These are phyloP conservation scores for Hypoxylon sp. DNA, from an alignment of 2,329 filamentous ascomycete species.

Conservation along the genomic window DNA sequence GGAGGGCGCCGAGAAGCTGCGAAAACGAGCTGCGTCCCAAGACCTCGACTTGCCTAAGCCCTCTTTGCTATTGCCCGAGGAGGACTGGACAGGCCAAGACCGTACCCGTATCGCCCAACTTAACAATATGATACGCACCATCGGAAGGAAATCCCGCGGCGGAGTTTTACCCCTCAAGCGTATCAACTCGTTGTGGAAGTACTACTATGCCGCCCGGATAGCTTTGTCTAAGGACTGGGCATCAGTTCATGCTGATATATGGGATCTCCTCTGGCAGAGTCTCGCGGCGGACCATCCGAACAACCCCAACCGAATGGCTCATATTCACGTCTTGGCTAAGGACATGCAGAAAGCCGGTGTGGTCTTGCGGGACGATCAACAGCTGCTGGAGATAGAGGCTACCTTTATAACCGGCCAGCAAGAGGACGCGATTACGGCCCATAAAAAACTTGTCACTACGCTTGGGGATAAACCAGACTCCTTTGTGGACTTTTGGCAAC, in stretches of 20 bases:
- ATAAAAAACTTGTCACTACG: constrained; percentile 64
- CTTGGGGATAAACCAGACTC: constrained; percentile 59
- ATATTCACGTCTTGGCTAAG: constrained; percentile 67
- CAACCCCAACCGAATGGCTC: constrained; percentile 65
- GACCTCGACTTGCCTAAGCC: constrained; percentile 20
- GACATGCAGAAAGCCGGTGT: constrained; percentile 70
- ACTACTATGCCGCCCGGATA: constrained; percentile 57
- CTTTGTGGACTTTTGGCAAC: constrained; percentile 65
- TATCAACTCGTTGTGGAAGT: constrained; percentile 52
- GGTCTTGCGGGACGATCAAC: constrained; percentile 63
- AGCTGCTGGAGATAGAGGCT: constrained; percentile 73
- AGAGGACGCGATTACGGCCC: constrained; percentile 67
- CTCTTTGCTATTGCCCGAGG: constrained; percentile 23
- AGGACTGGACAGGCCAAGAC: constrained; percentile 24
- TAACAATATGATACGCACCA: constrained; percentile 41
- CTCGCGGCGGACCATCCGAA: constrained; percentile 59
- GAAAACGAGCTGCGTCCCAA: constrained; percentile 37
- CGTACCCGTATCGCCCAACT: constrained; percentile 33
- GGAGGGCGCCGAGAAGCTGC: constrained; percentile 42
- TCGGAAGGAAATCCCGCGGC: constrained; percentile 28
- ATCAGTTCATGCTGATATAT: constrained; percentile 66
- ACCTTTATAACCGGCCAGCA: constrained; percentile 69
- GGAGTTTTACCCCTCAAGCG: constrained; percentile 26
- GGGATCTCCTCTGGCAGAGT: constrained; percentile 72
- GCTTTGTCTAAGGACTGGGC: constrained; percentile 56